Evolutionary conservation across 345 rosid genomes (phyloP).

Genomic region (Anastatica hierochuntica): DNA sequence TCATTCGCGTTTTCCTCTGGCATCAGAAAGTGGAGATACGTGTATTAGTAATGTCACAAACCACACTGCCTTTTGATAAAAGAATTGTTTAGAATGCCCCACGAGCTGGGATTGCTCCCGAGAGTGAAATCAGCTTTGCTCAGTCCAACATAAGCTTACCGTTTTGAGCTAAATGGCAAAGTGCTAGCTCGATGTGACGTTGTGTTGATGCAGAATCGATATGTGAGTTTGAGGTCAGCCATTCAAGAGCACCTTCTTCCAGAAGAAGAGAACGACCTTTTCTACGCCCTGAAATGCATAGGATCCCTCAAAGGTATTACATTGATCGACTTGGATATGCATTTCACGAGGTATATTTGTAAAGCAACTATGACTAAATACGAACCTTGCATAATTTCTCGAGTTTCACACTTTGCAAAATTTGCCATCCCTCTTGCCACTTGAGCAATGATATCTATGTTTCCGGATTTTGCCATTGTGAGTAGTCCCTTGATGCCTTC

Average conservation of each 20-base stretch:
- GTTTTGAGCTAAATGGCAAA: conserved; percentile 93
- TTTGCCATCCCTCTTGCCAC: conserved; percentile 95
- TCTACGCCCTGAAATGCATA: conserved; percentile 47
- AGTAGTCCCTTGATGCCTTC: conserved; percentile 76
- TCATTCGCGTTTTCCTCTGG: conserved; percentile 69
- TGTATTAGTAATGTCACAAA: neutral
- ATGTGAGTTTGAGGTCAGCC: conserved; percentile 55
- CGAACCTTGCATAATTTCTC: conserved; percentile 66
- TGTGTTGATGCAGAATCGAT: conserved; percentile 49
- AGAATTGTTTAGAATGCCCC: too few relatives aligned
- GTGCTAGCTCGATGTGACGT: conserved; percentile 80
- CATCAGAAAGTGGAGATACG: neutral
- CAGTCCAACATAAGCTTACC: conserved; percentile 50
- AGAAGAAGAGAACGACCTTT: conserved; percentile 71
- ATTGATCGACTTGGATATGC: neutral
- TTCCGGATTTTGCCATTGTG: conserved; percentile 52
- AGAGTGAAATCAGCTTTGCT: neutral
- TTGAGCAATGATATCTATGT: conserved; percentile 67
- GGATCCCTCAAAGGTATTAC: neutral
- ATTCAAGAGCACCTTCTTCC: conserved; percentile 70
- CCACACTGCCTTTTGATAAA: neutral
- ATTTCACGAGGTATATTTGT: neutral
- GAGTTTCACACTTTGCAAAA: conserved; percentile 92
- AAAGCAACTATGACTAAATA: conserved; percentile 1
- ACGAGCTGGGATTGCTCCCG: too few relatives aligned